Evolutionary conservation across 2,329 filamentous ascomycete species (phyloP), one percentile per base, ranked within the genome.

Genomic region (Cercospora sp.): DNA sequence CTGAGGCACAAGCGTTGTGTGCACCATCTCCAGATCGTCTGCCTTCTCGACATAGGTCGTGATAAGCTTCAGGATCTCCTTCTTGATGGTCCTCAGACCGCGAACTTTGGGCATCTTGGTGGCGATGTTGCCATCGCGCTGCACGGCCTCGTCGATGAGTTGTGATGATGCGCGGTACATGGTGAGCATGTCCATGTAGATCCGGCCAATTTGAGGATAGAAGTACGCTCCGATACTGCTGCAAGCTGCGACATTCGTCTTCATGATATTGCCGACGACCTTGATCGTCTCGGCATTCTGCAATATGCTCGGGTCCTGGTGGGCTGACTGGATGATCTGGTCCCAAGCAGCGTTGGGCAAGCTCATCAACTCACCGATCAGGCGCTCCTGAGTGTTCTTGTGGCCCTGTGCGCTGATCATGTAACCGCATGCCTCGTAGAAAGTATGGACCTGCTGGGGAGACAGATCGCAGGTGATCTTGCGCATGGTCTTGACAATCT

Each of bases 221-320:
- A 99, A 99, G 82, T 98, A 99, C 63, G 92, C 89, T 36, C 96
- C 95, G 67, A 99, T 95, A 0, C 95, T 98, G 40, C 92, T 92
- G 80, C 95, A 99, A 40, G 95, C 95, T n/a, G 96, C 94, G 4
- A 99, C 95, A 75, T 99, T 99, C 0, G 95, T 99, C 87, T 99
- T 99, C 95, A 99, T 99, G 78, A 99, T 97, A 82, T 99, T 99
- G 73, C 95, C 95, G 71, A 99, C 94, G 73, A 99, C 90, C 84
- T 99, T 99, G 83, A 99, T 98, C 0, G 94, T 97, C 74, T 99
- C 94, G 10, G 90, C 85, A 76, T 98, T 93, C 79, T 98, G 93
- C 12, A 99, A 85, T 73, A 95, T 93, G 23, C 89, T 86, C 0
- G 95, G 93, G 78, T 97, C 90, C 69, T 90, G 86, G 64, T 92